A percentile compares a stretch with the other conserved stretches of the same genome.
These are phyloP conservation scores for Pleurotus tuoliensis DNA, from an alignment of 768 basidiomycete species.

Conservation along the genomic window DNA sequence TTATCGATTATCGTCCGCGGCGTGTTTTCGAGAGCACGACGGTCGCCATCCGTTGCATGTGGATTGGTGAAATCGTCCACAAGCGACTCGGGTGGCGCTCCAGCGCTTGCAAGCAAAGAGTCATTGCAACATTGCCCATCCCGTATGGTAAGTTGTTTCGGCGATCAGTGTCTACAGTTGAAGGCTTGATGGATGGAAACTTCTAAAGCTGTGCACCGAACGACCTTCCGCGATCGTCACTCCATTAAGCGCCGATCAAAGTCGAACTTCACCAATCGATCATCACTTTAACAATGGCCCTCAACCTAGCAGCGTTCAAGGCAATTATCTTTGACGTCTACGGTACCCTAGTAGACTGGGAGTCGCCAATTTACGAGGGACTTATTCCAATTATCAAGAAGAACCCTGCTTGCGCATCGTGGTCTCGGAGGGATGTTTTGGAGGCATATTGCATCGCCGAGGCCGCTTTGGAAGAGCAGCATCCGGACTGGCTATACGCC, in stretches of 20 bases:
- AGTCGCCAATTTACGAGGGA: constrained; percentile 55
- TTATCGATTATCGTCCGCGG: too few species aligned
- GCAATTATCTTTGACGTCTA: constrained; percentile 75
- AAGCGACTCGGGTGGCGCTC: too few species aligned
- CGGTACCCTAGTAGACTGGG: constrained; percentile 77
- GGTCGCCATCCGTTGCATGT: too few species aligned
- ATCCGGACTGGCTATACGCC: constrained; percentile 57
- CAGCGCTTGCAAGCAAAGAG: too few species aligned
- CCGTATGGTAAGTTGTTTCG: too few species aligned
- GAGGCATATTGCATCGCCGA: constrained; percentile 51
- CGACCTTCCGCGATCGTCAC: constrained; percentile 31
- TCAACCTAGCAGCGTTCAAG: constrained; percentile 40
- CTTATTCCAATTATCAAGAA: constrained; percentile 49
- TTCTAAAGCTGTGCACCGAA: constrained; percentile 11
- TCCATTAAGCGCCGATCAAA: constrained; percentile 15
- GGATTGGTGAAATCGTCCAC: too few species aligned
- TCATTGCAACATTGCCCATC: too few species aligned
- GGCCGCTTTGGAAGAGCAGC: constrained; percentile 49
- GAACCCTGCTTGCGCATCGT: constrained; percentile 33
- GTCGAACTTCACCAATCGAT: too few species aligned
- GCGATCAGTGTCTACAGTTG: too few species aligned
- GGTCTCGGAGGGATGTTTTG: constrained; percentile 51
- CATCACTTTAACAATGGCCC: too few species aligned
- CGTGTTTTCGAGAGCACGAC: too few species aligned
- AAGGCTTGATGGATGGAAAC: too few species aligned